Evolutionary conservation across 768 basidiomycete genomes (phyloP).

Genomic region (Trametopsis cervina): DNA sequence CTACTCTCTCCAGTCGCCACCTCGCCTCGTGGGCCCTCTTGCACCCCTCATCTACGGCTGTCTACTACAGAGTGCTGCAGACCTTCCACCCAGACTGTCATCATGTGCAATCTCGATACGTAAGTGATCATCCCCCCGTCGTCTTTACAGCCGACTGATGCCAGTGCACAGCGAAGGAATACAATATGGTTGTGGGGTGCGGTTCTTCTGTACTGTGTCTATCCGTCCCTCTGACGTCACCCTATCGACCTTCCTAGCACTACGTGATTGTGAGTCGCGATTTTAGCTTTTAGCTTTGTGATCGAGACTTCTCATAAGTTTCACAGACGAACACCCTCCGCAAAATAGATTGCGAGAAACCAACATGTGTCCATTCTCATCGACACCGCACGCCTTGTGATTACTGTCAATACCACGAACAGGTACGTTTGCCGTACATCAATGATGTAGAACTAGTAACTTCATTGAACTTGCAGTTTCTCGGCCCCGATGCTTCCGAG

Average conservation of each 20-base stretch:
- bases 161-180: slow-evolving; percentile 2
- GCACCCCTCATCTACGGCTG: no score
- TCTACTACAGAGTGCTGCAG: slow-evolving; percentile 12
- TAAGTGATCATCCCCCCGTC: slow-evolving; percentile 19
- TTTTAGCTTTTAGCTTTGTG: not conserved
- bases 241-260: slow-evolving; percentile 37
- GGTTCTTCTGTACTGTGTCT: not conserved
- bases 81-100: slow-evolving; percentile 1
- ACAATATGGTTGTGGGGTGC: slow-evolving; percentile 11
- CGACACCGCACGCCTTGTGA: slow-evolving; percentile 35
- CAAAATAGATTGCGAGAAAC: slow-evolving; percentile 50
- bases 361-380: slow-evolving; percentile 34
- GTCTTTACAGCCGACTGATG: slow-evolving; percentile 16
- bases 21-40: no score
- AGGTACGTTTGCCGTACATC: slow-evolving; percentile 16
- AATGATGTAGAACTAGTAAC: slow-evolving; percentile 1
- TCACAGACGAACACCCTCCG: slow-evolving; percentile 41
- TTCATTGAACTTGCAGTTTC: slow-evolving; percentile 38
- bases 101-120: slow-evolving; percentile 36
- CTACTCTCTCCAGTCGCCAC: not conserved
- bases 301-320: slow-evolving; percentile 1
- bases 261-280: slow-evolving; percentile 52
- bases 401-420: slow-evolving; percentile 37
- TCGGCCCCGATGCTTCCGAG: slow-evolving; percentile 65
- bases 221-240: slow-evolving; percentile 18